Evolutionary conservation across 2,329 filamentous ascomycete species (phyloP).

Genomic region (Phoma sp.): DNA sequence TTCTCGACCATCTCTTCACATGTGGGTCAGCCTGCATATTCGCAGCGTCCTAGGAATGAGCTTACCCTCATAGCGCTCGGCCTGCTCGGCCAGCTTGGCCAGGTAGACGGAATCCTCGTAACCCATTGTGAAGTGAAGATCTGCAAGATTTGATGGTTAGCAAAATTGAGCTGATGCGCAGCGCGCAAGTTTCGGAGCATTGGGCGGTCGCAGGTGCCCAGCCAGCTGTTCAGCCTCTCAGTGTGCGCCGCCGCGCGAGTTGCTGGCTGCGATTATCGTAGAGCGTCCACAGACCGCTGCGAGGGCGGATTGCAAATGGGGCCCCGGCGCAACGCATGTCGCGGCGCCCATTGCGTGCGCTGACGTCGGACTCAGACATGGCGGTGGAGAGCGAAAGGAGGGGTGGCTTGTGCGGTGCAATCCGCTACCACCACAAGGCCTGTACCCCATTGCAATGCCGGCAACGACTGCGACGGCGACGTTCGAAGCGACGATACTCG

Average conservation of each 20-base stretch:
- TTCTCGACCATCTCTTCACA: conserved; percentile 96
- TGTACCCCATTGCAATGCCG: conserved; percentile 19
- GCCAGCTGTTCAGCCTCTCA: conserved; percentile 26
- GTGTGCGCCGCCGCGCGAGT: conserved; percentile 23
- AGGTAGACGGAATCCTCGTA: conserved; percentile 99
- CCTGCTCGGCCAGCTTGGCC: conserved; percentile 99
- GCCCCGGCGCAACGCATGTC: background rate
- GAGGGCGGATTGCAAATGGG: background rate
- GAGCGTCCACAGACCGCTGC: background rate
- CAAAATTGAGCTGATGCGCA: conserved; percentile 18
- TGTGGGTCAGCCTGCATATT: conserved; percentile 25
- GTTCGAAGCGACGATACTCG: conserved; percentile 18
- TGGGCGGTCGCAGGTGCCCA: conserved; percentile 20
- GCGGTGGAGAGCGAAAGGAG: conserved; percentile 38
- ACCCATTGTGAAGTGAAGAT: conserved; percentile 76
- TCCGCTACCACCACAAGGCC: conserved; percentile 24
- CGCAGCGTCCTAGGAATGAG: conserved; percentile 9
- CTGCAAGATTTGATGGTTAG: conserved; percentile 36
- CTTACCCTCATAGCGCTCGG: conserved; percentile 98
- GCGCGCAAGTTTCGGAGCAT: conserved; percentile 23
- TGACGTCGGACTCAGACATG: conserved; percentile 22
- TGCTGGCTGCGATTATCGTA: background rate
- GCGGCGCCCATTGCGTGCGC: conserved; percentile 26
- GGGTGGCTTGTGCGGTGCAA: conserved; percentile 34
- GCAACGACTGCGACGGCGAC: conserved; percentile 16